Conservation (phyloP, 805 yeast species). For the Ogataea ramenticola region DNA sequence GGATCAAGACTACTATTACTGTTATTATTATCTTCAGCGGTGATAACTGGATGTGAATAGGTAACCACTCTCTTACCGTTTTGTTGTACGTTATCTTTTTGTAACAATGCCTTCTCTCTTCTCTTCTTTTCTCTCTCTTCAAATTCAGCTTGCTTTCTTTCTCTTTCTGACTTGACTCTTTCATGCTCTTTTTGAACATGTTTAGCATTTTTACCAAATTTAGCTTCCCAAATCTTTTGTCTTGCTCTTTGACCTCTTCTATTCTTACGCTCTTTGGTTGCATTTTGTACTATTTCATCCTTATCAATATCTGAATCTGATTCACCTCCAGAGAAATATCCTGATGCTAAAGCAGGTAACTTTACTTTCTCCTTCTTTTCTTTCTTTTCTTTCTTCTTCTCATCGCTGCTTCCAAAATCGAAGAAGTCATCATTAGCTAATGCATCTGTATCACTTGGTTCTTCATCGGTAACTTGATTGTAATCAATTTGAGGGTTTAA, state of each 20-base stretch:
- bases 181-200: slow-evolving; percentile 68
- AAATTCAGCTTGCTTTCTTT: slow-evolving; percentile 52
- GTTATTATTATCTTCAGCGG: slow-evolving; percentile 10
- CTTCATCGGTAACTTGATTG: slow-evolving; percentile 62
- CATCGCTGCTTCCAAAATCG: slow-evolving; percentile 14
- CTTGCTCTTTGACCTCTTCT: slow-evolving; percentile 97
- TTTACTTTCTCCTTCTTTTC: slow-evolving; percentile 24
- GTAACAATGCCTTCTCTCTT: slow-evolving; percentile 38
- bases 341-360: slow-evolving; percentile 68
- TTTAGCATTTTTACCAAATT: slow-evolving; percentile 77
- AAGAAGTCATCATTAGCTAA: slow-evolving; percentile 35
- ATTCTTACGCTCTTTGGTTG: slow-evolving; percentile 62
- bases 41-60: too few relatives aligned
- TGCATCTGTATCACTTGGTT: slow-evolving; percentile 34
- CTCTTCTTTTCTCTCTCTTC: slow-evolving; percentile 70
- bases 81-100: slow-evolving; percentile 6
- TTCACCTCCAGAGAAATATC: slow-evolving; percentile 77
- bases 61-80: background rate
- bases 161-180: slow-evolving; percentile 46
- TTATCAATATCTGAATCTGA: slow-evolving; percentile 50
- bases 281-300: slow-evolving; percentile 44
- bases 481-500: slow-evolving; percentile 36
- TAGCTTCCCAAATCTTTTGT: slow-evolving; percentile 92
- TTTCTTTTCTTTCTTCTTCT: slow-evolving; percentile 16
- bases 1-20: slow-evolving; percentile 3